Evolutionary conservation across 345 rosid species (phyloP).

Genomic region (Eucalyptus sideroxylon): DNA sequence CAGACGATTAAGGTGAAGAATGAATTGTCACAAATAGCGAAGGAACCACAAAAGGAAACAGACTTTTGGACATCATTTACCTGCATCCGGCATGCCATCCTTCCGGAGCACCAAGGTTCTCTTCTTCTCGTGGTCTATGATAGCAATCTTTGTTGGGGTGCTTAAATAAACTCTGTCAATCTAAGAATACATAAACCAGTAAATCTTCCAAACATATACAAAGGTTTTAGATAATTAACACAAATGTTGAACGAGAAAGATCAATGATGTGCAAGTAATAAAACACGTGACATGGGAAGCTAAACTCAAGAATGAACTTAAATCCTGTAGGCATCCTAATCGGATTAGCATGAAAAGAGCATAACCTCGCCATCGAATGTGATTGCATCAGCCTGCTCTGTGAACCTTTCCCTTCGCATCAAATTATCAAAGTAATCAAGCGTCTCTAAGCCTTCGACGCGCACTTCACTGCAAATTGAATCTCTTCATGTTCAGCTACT

Average conservation of each 20-base stretch:
- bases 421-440: slow-evolving; percentile 86
- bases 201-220: background rate
- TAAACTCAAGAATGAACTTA: background rate
- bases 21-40: background rate
- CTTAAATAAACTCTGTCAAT: slow-evolving; percentile 79
- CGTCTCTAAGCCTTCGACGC: slow-evolving; percentile 97
- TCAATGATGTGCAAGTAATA: background rate
- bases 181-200: slow-evolving; percentile 6
- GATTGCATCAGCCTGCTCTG: slow-evolving; percentile 97
- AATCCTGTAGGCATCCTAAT: background rate
- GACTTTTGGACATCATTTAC: background rate
- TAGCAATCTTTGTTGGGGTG: slow-evolving; percentile 87
- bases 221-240: background rate
- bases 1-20: background rate
- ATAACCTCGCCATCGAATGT: slow-evolving; percentile 90
- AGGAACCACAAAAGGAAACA: background rate
- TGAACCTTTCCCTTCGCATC: slow-evolving; percentile 53
- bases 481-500: background rate
- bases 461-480: slow-evolving; percentile 75
- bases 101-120: slow-evolving; percentile 79
- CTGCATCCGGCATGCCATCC: slow-evolving; percentile 89
- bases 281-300: background rate
- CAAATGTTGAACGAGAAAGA: background rate
- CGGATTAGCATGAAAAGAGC: background rate
- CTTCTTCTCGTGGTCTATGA: slow-evolving; percentile 94